Evolutionary conservation across 768 basidiomycete genomes (phyloP).

Genomic region (Boletus speciosus): DNA sequence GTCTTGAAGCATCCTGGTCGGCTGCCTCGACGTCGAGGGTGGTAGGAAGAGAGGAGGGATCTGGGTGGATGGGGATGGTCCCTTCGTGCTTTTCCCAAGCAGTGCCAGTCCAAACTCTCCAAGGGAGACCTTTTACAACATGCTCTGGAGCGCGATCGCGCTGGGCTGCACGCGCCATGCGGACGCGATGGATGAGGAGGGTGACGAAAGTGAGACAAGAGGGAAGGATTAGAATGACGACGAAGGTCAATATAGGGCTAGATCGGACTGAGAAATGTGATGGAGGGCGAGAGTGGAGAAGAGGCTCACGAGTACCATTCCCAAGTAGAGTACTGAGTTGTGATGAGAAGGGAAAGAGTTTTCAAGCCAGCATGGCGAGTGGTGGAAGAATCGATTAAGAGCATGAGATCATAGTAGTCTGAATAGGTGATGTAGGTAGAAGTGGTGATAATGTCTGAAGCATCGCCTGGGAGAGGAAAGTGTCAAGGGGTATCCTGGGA

Average conservation of each 20-base stretch:
- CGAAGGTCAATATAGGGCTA: slow-evolving; percentile 82
- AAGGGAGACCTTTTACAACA: slow-evolving; percentile 73
- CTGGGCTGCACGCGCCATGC: slow-evolving; percentile 76
- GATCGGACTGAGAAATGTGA: slow-evolving; percentile 8
- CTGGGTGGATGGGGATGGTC: slow-evolving; percentile 20
- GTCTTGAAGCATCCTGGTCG: slow-evolving; percentile 19
- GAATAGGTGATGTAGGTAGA: slow-evolving; percentile 86
- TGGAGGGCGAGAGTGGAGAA: neutral
- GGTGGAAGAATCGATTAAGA: slow-evolving; percentile 70
- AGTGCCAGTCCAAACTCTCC: slow-evolving; percentile 77
- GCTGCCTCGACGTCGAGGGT: slow-evolving; percentile 40
- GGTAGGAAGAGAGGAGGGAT: slow-evolving; percentile 19
- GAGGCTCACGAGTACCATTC: slow-evolving; percentile 83
- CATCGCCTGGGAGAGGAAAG: slow-evolving; percentile 54
- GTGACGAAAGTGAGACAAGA: slow-evolving; percentile 87
- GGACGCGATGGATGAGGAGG: slow-evolving; percentile 83
- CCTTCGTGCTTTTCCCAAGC: slow-evolving; percentile 77
- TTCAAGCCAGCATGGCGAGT: slow-evolving; percentile 74
- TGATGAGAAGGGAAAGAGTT: slow-evolving; percentile 74
- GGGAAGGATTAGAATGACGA: slow-evolving; percentile 86
- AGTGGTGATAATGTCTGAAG: slow-evolving; percentile 79
- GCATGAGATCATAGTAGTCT: slow-evolving; percentile 67
- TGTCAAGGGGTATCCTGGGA: slow-evolving; percentile 3
- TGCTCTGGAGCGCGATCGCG: slow-evolving; percentile 82
- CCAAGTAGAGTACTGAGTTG: slow-evolving; percentile 78